Base-by-base conservation (phyloP, 345 rosid species). In the Euphorbia lathyris region DNA sequence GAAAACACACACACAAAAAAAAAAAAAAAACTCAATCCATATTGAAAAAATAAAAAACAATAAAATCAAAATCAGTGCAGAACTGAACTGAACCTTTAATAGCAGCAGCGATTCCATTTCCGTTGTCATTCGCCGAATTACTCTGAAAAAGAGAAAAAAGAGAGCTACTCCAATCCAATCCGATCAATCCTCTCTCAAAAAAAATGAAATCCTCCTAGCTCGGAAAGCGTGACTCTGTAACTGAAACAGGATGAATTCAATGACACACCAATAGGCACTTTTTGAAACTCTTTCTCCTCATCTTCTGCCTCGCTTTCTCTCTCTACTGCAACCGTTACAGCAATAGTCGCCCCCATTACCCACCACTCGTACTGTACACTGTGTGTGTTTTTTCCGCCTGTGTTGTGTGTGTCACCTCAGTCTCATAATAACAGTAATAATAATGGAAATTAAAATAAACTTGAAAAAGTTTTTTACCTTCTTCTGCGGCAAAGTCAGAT, bases 71-170 rank as follows among this genome's bases (percentile, higher is more conserved):
- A n/a, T n/a, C n/a, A n/a, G n/a, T n/a, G n/a, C n/a, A n/a, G n/a
- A n/a, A n/a, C n/a, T n/a, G n/a, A n/a, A n/a, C 42, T 30, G 1
- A 42, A 78, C 78, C 76, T 70, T 68, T 72, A 26, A 11, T 60
- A 47, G 58, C 60, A 16, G 47, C 62, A 14, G 79, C 77, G 72
- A 42, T 57, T 20, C 58, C 72, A 36, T 38, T 55, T 17, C 60
- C 74, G 76, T 81, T 80, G 3, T 64, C 19, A 56, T 67, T 51
- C 63, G 9, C 48, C 5, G 26, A 36, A 67, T 80, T 76, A 66
- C 6, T 74, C 6, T 63, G 2, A 36, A 14, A 0, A 66, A 13
- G 27, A 3, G 9, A 13, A 14, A 58, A 10, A 1, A 25, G 9
- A n/a, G n/a, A n/a, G n/a, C n/a, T n/a, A n/a, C n/a, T n/a, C n/a